Evolutionary conservation across 2,329 filamentous ascomycete species (phyloP), one percentile per base, ranked within the genome.

Genomic region (Scedosporium boydii): DNA sequence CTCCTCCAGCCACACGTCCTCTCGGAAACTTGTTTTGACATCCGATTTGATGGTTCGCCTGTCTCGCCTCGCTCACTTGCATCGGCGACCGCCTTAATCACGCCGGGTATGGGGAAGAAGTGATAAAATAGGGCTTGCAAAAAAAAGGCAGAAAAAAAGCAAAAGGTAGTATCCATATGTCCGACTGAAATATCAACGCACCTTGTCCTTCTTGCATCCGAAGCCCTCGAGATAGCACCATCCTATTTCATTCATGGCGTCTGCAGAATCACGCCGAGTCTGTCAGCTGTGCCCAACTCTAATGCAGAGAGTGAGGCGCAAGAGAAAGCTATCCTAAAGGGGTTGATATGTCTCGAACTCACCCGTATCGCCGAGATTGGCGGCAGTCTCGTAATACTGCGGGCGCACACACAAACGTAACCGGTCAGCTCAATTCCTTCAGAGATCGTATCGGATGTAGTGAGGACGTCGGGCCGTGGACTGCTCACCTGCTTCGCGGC

Each of bases 211-310:
- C 75, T 92, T 95, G 71, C 92, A 93, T 41, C 95, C 95, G 75
- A 96, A 96, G n/a, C 95, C 95, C 72, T 97, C 89, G 29, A 96
- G 76, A 80, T 95, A 98, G 78, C 95, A 99, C 91, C 92, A 96
- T 42, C 87, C 95, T 61, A 88, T 88, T 75, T 98, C 93, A 72
- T 97, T 96, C 93, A 98, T 96, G 63, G 93, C 95, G 78, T 99
- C 95, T 87, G 68, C 64, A 62, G n/a, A 57, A 16, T 38, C 57
- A 42, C 18, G 23, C 34, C 38, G n/a, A 38, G 21, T 14, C 41
- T 38, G 21, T 62, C 51, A 62, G 53, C 60, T 55, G 9, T 58
- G 12, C 4, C 18, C 16, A 62, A 61, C 29, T 55, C 56, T 38
- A 16, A 58, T 46, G 59, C 41, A 61, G 53, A 51, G n/a, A 9